Evolutionary conservation across 2,329 filamentous ascomycete genomes (phyloP).

Genomic region (Clonostachys rosea): DNA sequence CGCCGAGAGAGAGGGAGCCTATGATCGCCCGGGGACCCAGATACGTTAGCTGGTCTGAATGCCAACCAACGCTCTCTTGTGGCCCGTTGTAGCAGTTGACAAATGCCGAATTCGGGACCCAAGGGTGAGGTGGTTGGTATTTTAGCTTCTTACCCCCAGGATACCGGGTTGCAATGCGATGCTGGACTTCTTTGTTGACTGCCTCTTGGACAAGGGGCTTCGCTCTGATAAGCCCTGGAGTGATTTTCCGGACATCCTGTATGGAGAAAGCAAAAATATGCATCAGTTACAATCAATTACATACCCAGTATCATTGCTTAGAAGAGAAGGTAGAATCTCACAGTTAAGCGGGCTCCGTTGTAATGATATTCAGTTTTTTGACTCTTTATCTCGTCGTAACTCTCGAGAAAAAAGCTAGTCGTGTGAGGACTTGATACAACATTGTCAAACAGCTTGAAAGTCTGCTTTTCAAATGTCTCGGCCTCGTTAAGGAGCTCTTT

Average conservation of each 20-base stretch:
- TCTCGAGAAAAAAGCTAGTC: constrained; percentile 77
- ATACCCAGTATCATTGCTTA: too few species aligned
- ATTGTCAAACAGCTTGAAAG: constrained; percentile 84
- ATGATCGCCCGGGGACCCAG: constrained; percentile 85
- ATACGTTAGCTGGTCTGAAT: constrained; percentile 90
- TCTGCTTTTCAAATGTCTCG: constrained; percentile 62
- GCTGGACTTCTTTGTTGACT: constrained; percentile 74
- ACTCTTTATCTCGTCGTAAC: constrained; percentile 58
- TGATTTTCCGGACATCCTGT: constrained; percentile 71
- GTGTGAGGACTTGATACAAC: constrained; percentile 84
- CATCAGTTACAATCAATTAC: not conserved
- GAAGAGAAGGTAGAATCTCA: constrained; percentile 16
- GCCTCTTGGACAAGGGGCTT: constrained; percentile 65
- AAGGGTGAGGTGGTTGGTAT: constrained; percentile 68
- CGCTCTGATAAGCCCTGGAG: constrained; percentile 67
- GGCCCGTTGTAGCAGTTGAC: constrained; percentile 91
- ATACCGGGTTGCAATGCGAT: constrained; percentile 65
- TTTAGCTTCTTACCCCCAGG: constrained; percentile 68
- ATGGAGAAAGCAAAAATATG: not conserved
- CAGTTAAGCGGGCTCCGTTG: constrained; percentile 70
- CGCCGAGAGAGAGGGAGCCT: constrained; percentile 84
- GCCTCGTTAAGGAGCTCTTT: constrained; percentile 72
- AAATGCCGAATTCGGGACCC: constrained; percentile 86
- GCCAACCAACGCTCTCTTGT: constrained; percentile 81
- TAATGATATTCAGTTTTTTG: constrained; percentile 83